Evolutionary conservation across 495 filamentous ascomycete genomes (phyloP), one percentile per base, ranked within the genome.

Genomic region (Penicillium longicatenatum): DNA sequence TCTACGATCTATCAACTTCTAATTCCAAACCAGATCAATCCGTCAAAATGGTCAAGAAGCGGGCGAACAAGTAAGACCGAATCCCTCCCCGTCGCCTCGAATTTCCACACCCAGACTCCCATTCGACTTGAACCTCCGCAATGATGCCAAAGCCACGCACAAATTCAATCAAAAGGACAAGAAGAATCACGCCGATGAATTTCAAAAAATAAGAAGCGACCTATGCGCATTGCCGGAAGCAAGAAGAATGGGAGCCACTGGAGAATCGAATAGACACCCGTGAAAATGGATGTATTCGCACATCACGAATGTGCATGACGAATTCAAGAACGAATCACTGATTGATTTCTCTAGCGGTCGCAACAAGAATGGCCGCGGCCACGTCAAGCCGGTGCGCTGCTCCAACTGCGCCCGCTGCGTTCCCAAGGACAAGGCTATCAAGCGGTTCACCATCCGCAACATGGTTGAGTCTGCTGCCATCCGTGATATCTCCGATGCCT

Each of bases 391-490:
- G 64, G 96, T 99, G 80, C 89, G 94, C 71, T 99, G 94, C 90
- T 96, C 91, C 83, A 99, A 99, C 90, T 99, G 94, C 89, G 95
- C 92, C 74, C 87, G 94, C 85, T 99, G 94, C 89, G 94, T 90
- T 41, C 94, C 94, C 74, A 99, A 99, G 88, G 94, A 99, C 75
- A 99, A 99, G 88, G 95, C 94, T 68, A 98, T 99, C 85, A 99
- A 99, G 92, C 86, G 94, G 80, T 99, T 99, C 86, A 99, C 94
- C 77, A 98, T 99, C 87, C 88, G 94, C 78, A 98, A 98, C 87
- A 98, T 98, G 95, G 94, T 99, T 64, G 94, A 99, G 83, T 96
- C 92, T 60, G 94, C 94, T 66, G 94, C 94, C 74, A 97, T 99
- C 79, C 94, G 95, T 98, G 94, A 99, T 92, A 98, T 99, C 80